phyloP scores from a whole-genome alignment of 148 eudicot genomes.

The Pouteria glomerata region DNA sequence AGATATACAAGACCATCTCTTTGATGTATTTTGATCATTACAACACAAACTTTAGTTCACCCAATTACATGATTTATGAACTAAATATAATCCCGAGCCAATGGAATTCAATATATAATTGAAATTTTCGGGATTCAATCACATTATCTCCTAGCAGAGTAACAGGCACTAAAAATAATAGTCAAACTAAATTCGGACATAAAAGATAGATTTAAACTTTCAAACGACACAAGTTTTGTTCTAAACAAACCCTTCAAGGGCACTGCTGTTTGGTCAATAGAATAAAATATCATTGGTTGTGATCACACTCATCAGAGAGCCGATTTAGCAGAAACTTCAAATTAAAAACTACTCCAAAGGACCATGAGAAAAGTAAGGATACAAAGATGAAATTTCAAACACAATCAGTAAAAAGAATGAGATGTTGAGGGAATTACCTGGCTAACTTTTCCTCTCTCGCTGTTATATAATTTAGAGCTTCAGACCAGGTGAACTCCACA shows the following conservation, averaged over 20 bases:
- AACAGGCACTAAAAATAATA: neutral
- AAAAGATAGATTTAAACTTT: neutral
- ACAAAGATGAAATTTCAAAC: no score
- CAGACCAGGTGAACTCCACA: constrained; percentile 91
- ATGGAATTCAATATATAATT: no score
- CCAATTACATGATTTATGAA: no score
- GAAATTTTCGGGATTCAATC: neutral
- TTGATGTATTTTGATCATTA: no score
- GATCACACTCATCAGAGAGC: no score
- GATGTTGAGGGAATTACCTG: constrained; percentile 33
- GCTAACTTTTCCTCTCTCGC: constrained; percentile 69
- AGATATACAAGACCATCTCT: no score
- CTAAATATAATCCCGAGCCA: no score
- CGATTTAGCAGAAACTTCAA: no score
- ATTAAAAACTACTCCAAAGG: no score
- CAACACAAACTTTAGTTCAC: no score
- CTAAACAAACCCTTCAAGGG: neutral
- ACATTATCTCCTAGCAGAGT: neutral
- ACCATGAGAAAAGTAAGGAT: no score
- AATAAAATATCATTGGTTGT: neutral
- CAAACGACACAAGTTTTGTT: neutral
- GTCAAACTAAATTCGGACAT: neutral
- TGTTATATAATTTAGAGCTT: constrained; percentile 66
- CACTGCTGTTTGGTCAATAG: neutral
- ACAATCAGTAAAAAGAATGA: no score